Evolutionary conservation across 306 rosid genomes (phyloP).

Genomic region (Luffa aegyptiaca): DNA sequence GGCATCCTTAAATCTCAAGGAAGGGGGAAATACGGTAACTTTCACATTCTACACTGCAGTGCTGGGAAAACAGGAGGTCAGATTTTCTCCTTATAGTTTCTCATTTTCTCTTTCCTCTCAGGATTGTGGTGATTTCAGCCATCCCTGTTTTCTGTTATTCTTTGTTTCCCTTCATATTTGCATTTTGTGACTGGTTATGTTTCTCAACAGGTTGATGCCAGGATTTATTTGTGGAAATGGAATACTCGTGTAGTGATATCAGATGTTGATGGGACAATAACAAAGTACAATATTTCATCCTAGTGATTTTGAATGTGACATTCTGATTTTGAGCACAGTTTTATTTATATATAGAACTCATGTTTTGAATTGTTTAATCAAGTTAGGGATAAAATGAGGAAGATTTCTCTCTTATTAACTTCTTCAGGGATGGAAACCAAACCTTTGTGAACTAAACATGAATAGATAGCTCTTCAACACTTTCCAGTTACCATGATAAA

Average conservation of each 20-base stretch:
- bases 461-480: background rate
- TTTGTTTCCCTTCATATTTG: conserved; percentile 6
- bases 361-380: conserved; percentile 7
- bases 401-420: background rate
- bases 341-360: background rate
- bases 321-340: background rate
- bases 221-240: conserved; percentile 92
- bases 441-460: background rate
- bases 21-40: conserved; percentile 68
- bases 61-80: conserved; percentile 75
- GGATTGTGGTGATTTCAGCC: background rate
- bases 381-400: background rate
- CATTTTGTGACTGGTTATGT: conserved; percentile 5
- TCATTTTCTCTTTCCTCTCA: background rate
- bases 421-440: background rate
- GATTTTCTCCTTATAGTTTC: background rate
- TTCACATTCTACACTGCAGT: conserved; percentile 71
- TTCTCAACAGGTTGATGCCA: conserved; percentile 67
- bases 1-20: conserved; percentile 78
- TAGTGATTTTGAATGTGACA: background rate
- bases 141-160: background rate
- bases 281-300: conserved; percentile 39
- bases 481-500: background rate
- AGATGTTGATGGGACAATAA: conserved; percentile 97
- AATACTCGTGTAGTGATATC: conserved; percentile 76